Percentiles rank a stretch among this genome's conserved stretches.
Conservation (phyloP, 2,329 filamentous ascomycete genomes). For the Calonectria leucothoes region DNA sequence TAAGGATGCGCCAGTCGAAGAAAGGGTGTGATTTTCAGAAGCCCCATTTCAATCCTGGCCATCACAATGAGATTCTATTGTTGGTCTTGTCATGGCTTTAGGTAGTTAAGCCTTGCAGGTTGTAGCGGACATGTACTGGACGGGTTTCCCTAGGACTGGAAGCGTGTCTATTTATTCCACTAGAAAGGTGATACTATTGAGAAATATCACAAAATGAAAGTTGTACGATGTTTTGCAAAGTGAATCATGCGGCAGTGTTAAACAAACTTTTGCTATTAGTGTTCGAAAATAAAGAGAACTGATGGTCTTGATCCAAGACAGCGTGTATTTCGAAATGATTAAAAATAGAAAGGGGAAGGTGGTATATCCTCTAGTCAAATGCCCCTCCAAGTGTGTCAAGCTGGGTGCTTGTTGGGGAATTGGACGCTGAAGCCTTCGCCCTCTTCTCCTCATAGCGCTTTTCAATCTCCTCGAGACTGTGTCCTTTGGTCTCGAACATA, state of each 20-base stretch:
- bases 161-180: background rate
- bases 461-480: constrained; percentile 54
- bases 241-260: no score
- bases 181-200: background rate
- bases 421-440: background rate
- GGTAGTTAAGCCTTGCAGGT: fast-evolving
- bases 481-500: constrained; percentile 58
- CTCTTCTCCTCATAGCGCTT: constrained; percentile 17
- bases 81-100: background rate
- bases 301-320: background rate
- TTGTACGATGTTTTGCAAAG: no score
- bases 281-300: background rate
- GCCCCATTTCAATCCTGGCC: background rate
- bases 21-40: background rate
- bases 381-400: background rate
- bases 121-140: background rate
- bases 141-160: background rate
- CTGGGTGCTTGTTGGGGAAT: background rate
- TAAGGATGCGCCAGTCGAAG: background rate
- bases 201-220: background rate
- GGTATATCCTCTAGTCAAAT: no score
- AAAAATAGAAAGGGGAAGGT: no score
- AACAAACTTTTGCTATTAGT: background rate
- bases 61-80: background rate
- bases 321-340: background rate